Evolutionary conservation across 2,329 filamentous ascomycete genomes (phyloP).

Genomic region (Trichoderma koningii): DNA sequence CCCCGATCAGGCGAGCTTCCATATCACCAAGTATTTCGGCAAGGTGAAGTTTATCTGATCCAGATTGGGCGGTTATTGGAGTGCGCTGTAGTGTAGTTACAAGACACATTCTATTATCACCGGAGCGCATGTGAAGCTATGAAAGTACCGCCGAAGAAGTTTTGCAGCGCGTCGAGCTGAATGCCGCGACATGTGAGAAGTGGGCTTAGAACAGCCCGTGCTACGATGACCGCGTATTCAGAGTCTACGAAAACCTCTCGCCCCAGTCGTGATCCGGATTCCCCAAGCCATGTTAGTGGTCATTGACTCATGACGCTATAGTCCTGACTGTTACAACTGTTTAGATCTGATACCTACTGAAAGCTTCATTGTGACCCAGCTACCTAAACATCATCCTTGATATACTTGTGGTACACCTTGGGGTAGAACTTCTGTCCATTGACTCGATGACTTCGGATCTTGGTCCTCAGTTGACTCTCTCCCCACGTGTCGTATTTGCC

Average conservation of each 20-base stretch:
- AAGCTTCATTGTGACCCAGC: no score
- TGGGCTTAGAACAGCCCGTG: no score
- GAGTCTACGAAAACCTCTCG: no score
- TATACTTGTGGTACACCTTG: slow-evolving; percentile 51
- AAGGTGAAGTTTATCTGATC: slow-evolving; percentile 43
- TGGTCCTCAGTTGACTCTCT: slow-evolving; percentile 56
- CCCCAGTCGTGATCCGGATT: no score
- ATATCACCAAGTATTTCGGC: slow-evolving; percentile 51
- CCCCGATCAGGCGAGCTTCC: slow-evolving; percentile 50
- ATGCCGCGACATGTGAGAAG: no score
- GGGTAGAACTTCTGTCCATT: slow-evolving; percentile 51
- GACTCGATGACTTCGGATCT: slow-evolving; percentile 54
- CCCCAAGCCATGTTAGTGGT: no score
- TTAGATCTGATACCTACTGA: no score
- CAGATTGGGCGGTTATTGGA: not conserved
- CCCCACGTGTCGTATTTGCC: slow-evolving; percentile 58
- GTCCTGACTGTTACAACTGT: no score
- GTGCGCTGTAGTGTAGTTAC: not conserved
- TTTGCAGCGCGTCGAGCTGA: no score
- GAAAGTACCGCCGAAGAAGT: not conserved
- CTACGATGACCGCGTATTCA: no score
- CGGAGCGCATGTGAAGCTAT: not conserved
- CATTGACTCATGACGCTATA: no score
- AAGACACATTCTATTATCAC: not conserved
- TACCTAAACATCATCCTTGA: slow-evolving; percentile 40